A percentile compares a stretch with the other conserved stretches of the same genome.
These are phyloP conservation scores for Phytophthora cactorum DNA, from an alignment of 352 stramenopile genomes.

Conservation along the genomic window DNA sequence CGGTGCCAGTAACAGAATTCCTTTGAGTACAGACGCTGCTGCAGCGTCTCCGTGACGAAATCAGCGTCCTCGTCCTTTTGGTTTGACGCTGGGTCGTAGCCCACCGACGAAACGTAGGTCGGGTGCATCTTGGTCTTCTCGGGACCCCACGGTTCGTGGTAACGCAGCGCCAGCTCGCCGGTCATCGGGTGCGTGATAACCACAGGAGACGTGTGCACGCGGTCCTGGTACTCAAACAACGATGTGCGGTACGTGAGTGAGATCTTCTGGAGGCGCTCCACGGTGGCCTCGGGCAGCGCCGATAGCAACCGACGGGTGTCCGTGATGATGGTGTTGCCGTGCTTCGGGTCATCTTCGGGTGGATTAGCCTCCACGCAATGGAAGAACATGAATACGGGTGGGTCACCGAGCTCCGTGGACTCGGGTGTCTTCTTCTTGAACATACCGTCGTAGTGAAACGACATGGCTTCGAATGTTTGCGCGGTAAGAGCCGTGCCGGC, in stretches of 20 bases:
- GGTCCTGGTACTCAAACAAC: conserved; percentile 6
- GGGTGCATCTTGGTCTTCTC: conserved; percentile 36
- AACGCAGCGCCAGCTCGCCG: conserved; percentile 20
- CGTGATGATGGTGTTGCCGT: conserved; percentile 32
- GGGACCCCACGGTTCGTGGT: conserved; percentile 24
- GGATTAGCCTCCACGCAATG: too few species aligned
- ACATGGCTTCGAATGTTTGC: too few species aligned
- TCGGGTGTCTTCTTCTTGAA: too few species aligned
- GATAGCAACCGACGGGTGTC: conserved; percentile 28
- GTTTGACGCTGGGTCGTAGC: conserved; percentile 22
- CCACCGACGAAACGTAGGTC: conserved; percentile 30
- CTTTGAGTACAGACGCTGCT: conserved; percentile 24
- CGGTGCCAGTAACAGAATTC: conserved; percentile 21
- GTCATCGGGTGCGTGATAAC: conserved; percentile 25
- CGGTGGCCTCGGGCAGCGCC: conserved; percentile 15
- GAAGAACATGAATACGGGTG: too few species aligned
- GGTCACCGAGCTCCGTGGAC: too few species aligned
- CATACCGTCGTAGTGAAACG: too few species aligned
- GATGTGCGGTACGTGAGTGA: conserved; percentile 24
- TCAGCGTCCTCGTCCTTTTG: conserved; percentile 24
- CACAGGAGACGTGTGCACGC: conserved; percentile 23
- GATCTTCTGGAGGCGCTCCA: conserved; percentile 32
- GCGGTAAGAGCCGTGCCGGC: too few species aligned
- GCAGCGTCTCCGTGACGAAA: conserved; percentile 22
- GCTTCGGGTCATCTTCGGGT: conserved; percentile 4